These are phyloP conservation scores for Pochonia chlamydosporia DNA, from an alignment of 2,329 filamentous ascomycete species.

Conservation along the genomic window DNA sequence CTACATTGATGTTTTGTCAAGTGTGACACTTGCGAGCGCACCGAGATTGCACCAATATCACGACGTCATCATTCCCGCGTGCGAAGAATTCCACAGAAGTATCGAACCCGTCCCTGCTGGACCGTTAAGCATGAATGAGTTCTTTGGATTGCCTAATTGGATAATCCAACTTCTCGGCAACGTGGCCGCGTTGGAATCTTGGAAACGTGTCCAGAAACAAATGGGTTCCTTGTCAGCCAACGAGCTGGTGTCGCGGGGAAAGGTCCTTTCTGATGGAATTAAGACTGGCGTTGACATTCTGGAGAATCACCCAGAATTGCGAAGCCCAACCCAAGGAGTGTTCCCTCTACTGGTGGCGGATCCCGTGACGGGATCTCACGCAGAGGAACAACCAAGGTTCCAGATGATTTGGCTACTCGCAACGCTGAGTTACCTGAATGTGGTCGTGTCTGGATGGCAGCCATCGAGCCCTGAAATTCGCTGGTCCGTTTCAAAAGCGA, in stretches of 20 bases:
- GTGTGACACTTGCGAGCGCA: constrained; percentile 35
- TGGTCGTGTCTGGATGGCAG: constrained; percentile 47
- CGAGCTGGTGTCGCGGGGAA: constrained; percentile 40
- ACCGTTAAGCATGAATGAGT: constrained; percentile 40
- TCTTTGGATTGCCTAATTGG: constrained; percentile 54
- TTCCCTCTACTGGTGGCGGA: constrained; percentile 11
- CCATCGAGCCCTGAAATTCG: constrained; percentile 37
- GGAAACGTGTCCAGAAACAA: constrained; percentile 44
- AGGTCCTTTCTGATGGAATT: constrained; percentile 32
- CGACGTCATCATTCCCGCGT: constrained; percentile 29
- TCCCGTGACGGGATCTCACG: constrained; percentile 13
- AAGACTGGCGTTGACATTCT: constrained; percentile 24
- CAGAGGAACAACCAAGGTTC: constrained; percentile 18
- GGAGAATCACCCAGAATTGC: constrained; percentile 15
- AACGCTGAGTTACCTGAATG: constrained; percentile 39
- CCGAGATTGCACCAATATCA: constrained; percentile 39
- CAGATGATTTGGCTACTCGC: constrained; percentile 43
- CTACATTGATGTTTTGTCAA: constrained; percentile 44
- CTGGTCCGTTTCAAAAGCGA: constrained; percentile 24
- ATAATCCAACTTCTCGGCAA: constrained; percentile 48
- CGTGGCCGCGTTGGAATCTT: constrained; percentile 46
- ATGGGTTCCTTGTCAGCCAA: constrained; percentile 37
- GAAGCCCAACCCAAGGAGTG: not conserved
- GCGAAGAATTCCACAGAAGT: constrained; percentile 12
- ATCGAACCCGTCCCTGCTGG: constrained; percentile 17